Conservation (phyloP, 768 basidiomycete genomes). For the Leucocoprinus leucothites region DNA sequence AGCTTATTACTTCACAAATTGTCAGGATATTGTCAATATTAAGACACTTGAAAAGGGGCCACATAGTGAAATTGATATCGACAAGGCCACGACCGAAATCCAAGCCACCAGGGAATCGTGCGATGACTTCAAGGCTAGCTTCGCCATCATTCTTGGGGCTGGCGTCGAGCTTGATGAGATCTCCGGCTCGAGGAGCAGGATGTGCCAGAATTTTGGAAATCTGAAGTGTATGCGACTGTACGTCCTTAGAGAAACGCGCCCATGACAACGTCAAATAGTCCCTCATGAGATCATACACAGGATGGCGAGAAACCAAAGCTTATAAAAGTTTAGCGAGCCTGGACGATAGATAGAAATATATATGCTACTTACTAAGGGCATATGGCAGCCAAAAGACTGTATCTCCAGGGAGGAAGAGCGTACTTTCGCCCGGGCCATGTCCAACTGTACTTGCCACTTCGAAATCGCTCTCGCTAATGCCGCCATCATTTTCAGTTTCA, state of each 20-base stretch:
- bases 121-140: slow-evolving; percentile 73
- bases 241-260: slow-evolving; percentile 93
- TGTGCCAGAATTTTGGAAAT: slow-evolving; percentile 86
- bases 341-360: slow-evolving; percentile 12
- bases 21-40: slow-evolving; percentile 93
- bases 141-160: slow-evolving; percentile 60
- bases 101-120: slow-evolving; percentile 89
- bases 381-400: slow-evolving; percentile 96
- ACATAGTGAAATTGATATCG: slow-evolving; percentile 95
- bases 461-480: slow-evolving; percentile 83
- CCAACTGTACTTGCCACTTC: slow-evolving; percentile 79
- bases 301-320: slow-evolving; percentile 89
- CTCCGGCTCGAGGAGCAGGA: slow-evolving; percentile 84
- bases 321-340: not conserved
- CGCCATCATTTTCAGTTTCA: slow-evolving; percentile 73
- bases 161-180: slow-evolving; percentile 82
- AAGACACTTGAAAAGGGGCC: slow-evolving; percentile 91
- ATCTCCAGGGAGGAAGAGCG: slow-evolving; percentile 83
- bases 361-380: slow-evolving; percentile 67
- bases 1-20: slow-evolving; percentile 70
- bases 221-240: slow-evolving; percentile 87
- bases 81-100: slow-evolving; percentile 90
- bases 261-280: slow-evolving; percentile 95
- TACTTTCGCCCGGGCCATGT: slow-evolving; percentile 84
- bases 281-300: slow-evolving; percentile 92